phyloP scores from a whole-genome alignment of 495 filamentous ascomycete species.

The Neurospora sp. region DNA sequence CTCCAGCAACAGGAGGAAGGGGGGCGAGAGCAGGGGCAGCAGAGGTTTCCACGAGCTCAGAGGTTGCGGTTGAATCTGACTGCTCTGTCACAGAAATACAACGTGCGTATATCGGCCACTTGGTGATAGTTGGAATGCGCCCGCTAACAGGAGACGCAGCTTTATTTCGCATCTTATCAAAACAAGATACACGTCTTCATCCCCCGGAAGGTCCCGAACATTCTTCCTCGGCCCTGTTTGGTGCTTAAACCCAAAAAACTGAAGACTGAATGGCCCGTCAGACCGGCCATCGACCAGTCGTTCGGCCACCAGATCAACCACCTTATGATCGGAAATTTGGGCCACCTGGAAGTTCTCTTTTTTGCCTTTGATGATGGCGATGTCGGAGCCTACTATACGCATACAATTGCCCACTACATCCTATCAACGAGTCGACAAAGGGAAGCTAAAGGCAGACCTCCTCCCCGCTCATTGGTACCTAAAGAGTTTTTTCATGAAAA shows the following conservation, averaged over 20 bases:
- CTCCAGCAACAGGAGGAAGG: slow-evolving; percentile 4
- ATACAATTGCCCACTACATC: slow-evolving; percentile 24
- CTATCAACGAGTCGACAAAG: neutral
- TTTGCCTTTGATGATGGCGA: slow-evolving; percentile 82
- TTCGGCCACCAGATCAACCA: slow-evolving; percentile 68
- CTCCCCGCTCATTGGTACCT: slow-evolving; percentile 1
- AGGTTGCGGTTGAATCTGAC: slow-evolving; percentile 37
- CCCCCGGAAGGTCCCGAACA: slow-evolving; percentile 50
- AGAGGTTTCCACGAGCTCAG: slow-evolving; percentile 24
- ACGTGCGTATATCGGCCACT: slow-evolving; percentile 18
- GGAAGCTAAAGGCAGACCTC: neutral
- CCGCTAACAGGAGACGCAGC: slow-evolving; percentile 16
- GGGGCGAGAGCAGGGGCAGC: neutral
- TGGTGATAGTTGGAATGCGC: neutral
- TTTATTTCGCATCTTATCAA: slow-evolving; percentile 70
- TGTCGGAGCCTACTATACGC: slow-evolving; percentile 68
- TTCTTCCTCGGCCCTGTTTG: slow-evolving; percentile 52
- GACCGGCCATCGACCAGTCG: slow-evolving; percentile 45
- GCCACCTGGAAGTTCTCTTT: slow-evolving; percentile 68
- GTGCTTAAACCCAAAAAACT: slow-evolving; percentile 55
- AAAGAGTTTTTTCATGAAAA: slow-evolving; percentile 61
- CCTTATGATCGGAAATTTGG: slow-evolving; percentile 69
- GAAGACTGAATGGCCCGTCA: slow-evolving; percentile 22
- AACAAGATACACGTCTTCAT: slow-evolving; percentile 65
- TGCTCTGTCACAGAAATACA: slow-evolving; percentile 38